Evolutionary conservation across 768 basidiomycete species (phyloP).

Genomic region (Panellus pusillus): DNA sequence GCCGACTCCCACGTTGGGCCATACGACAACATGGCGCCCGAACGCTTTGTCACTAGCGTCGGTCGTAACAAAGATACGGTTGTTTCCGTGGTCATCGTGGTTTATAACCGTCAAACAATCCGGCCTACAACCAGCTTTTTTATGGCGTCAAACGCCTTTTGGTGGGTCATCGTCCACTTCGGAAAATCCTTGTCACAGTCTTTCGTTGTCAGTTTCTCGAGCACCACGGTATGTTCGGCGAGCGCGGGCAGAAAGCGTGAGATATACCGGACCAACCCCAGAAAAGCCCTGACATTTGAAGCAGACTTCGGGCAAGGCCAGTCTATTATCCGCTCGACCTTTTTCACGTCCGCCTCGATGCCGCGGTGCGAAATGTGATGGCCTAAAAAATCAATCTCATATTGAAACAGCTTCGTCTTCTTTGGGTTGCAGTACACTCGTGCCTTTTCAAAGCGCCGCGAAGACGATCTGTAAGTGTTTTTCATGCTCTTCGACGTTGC

Average conservation of each 20-base stretch:
- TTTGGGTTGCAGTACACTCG: conserved; percentile 27
- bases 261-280: conserved; percentile 28
- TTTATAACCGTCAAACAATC: conserved; percentile 31
- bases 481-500: conserved; percentile 34
- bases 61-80: conserved; percentile 35
- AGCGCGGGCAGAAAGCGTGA: conserved; percentile 22
- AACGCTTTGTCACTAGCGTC: conserved; percentile 27
- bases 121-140: conserved; percentile 28
- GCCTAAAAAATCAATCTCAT: background rate
- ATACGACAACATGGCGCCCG: too few relatives aligned
- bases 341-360: too few relatives aligned
- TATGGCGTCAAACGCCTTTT: conserved; percentile 28
- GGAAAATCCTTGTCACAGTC: conserved; percentile 23
- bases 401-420: conserved; percentile 27
- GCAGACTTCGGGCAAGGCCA: conserved; percentile 23
- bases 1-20: too few relatives aligned
- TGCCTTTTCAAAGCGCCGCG: conserved; percentile 13
- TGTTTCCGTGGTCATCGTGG: conserved; percentile 25
- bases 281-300: conserved; percentile 25
- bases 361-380: background rate
- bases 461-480: conserved; percentile 25
- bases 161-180: conserved; percentile 24
- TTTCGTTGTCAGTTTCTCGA: conserved; percentile 25
- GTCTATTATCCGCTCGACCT: conserved; percentile 21
- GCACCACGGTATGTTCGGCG: conserved; percentile 23